Base-by-base conservation (phyloP, 805 yeast species). In the Priceomyces haplophilus region DNA sequence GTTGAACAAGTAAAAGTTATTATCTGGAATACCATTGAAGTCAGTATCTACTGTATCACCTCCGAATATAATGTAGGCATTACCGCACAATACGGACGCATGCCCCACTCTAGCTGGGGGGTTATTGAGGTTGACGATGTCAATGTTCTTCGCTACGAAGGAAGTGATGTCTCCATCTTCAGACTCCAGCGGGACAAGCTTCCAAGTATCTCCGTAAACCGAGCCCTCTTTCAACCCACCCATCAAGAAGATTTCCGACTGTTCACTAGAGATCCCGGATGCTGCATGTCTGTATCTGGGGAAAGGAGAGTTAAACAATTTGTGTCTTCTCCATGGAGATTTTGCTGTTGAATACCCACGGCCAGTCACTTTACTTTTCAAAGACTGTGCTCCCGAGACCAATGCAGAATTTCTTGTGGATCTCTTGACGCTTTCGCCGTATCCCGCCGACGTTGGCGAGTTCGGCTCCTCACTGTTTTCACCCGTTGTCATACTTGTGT, bases 101-200 rank as follows among this genome's bases (percentile, higher is more conserved):
- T 93, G 99, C 3, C 98, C 98, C 5, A 91, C 97, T 54, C 99
- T 81, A 25, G 98, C 97, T 15, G 96, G 91, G 2, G 97, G 97
- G 13, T 88, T 79, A 39, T 85, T 82, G 39, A 80, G 78, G 46
- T 85, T 86, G 46, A 85, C 87, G 27, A 64, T 65, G 42, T 62
- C 74, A 40, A 62, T 55, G 36, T 51, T 58, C 27, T 55, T 55
- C 7, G 73, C 71, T 37, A 54, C 47, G 45, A 60, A 64, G 11
- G 54, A 55, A n/a, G 43, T 49, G 18, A 61, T 49, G 13, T 53
- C 54, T 11, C 51, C 48, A 13, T 48, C 40, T n/a, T 57, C 52
- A 18, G 55, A 23, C 4, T 63, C 61, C 35, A 59, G 65, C 2
- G 87, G 82, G 48, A 78, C 78, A 44, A 91, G 72, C 45, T 85